Evolutionary conservation across 73 alveolate species (phyloP), one percentile per base, ranked within the genome.

Genomic region (Halteria grandinella): DNA sequence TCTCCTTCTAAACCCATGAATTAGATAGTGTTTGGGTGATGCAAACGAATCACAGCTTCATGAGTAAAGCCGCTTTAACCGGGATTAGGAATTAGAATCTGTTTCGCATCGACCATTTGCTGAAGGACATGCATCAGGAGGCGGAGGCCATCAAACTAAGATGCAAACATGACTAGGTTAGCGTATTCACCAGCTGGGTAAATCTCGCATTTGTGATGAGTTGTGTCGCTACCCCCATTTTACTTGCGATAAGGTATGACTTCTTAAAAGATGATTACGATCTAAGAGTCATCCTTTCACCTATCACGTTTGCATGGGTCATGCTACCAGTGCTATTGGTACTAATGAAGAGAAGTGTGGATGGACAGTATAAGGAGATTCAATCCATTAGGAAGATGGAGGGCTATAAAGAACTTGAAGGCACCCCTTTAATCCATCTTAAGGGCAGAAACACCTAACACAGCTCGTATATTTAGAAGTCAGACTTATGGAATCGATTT

Each of bases 381-480:
- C 28, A 21, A 15, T 5, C 43, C 2, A 25, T 66, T 45, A 15
- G 51, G 21, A 24, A 34, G 28, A 15, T 29, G 15, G 80, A 66
- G 6, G 29, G n/a, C 53, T 66, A 12, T 28, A 66, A 66, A 66
- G 5, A 32, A 23, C 29, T 66, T n/a, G n/a, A n/a, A 5, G 14
- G 24, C 2, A 44, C 62, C 5, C 12, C 10, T n/a, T 34, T 4
- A n/a, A 23, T 5, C 20, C 23, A 66, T 21, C 6, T 66, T 4
- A 66, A 27, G 29, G 80, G 80, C 43, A 66, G 80, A 66, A 66
- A 66, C 37, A 3, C 80, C 10, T 23, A 66, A 36, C 62, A 66
- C 31, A n/a, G 80, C 28, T 21, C 11, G 2, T 5, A 5, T 23
- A 36, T 34, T 37, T 1, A 43, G 31, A 44, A 44, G 17, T 15